These are phyloP conservation scores for Acanthamoeba quina DNA, from an alignment of 208 protist genomes.

Conservation along the genomic window DNA sequence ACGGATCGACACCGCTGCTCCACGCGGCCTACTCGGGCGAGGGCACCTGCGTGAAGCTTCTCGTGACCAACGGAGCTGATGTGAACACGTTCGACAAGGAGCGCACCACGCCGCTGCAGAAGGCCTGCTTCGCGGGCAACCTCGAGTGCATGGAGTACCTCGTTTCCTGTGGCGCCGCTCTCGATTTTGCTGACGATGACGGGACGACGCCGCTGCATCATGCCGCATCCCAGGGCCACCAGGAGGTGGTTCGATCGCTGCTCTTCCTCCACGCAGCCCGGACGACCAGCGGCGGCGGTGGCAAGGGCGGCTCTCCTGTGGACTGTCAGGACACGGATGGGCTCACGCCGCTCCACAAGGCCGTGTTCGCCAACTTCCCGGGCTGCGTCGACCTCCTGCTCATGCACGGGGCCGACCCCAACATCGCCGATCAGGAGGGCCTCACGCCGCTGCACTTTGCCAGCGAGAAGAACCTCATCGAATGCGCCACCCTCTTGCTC, in stretches of 20 bases:
- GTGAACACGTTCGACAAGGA: conserved; percentile 70
- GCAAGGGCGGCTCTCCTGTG: background rate
- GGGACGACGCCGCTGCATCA: conserved; percentile 70
- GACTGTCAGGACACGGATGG: conserved; percentile 48
- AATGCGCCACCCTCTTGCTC: conserved; percentile 46
- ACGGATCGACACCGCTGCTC: conserved; percentile 48
- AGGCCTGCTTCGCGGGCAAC: conserved; percentile 66
- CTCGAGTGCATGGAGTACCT: conserved; percentile 55
- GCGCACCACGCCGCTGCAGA: conserved; percentile 63
- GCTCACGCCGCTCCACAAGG: conserved; percentile 68
- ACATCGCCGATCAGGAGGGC: conserved; percentile 44
- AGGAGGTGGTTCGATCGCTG: conserved; percentile 13
- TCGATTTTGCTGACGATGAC: conserved; percentile 52
- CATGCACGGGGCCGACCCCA: conserved; percentile 46
- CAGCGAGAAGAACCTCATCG: conserved; percentile 66
- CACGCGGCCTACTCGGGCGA: conserved; percentile 46
- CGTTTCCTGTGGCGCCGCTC: conserved; percentile 5
- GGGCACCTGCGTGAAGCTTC: conserved; percentile 32
- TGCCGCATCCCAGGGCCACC: conserved; percentile 33
- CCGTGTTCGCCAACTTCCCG: conserved; percentile 44
- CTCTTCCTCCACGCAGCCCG: background rate
- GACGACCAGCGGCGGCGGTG: background rate
- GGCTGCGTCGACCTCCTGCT: conserved; percentile 57
- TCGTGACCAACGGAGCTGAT: conserved; percentile 35
- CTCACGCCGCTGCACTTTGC: conserved; percentile 63